phyloP scores from a whole-genome alignment of 225 moss, liverwort and hornwort genomes.

The Pleurozium schreberi region DNA sequence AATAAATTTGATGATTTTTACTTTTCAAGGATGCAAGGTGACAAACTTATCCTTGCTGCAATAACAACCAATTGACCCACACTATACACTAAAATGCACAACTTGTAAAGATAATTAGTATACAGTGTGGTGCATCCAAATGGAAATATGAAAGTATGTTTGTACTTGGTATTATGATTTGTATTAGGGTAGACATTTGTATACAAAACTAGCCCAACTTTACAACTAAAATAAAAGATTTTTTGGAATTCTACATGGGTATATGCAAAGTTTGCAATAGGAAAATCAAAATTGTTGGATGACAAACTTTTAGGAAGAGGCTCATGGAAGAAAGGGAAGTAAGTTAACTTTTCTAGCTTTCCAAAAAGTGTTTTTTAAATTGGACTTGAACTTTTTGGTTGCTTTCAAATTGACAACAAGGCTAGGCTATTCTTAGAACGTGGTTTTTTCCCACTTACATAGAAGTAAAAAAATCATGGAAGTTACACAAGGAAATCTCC shows the following conservation, averaged over 20 bases:
- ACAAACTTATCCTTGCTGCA: neutral
- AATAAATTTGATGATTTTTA: neutral
- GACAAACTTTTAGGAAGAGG: neutral
- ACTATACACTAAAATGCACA: neutral
- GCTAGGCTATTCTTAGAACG: neutral
- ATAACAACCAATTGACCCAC: accelerated
- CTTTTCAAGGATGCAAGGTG: neutral
- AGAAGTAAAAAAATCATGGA: neutral
- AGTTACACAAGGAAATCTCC: accelerated
- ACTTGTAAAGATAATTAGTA: neutral
- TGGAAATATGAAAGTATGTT: neutral
- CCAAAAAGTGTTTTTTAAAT: neutral
- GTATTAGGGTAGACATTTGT: neutral
- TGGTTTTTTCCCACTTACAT: neutral
- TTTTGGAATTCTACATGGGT: neutral
- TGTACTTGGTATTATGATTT: neutral
- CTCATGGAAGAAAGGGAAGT: accelerated
- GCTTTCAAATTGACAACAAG: neutral
- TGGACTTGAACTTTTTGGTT: neutral
- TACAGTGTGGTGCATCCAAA: neutral
- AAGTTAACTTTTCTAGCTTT: accelerated
- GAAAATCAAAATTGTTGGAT: neutral
- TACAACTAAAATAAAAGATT: neutral
- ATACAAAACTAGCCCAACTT: neutral
- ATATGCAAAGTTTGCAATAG: neutral